These are phyloP conservation scores for Yamadazyma akitaensis DNA, from an alignment of 805 yeast genomes.

Conservation along the genomic window DNA sequence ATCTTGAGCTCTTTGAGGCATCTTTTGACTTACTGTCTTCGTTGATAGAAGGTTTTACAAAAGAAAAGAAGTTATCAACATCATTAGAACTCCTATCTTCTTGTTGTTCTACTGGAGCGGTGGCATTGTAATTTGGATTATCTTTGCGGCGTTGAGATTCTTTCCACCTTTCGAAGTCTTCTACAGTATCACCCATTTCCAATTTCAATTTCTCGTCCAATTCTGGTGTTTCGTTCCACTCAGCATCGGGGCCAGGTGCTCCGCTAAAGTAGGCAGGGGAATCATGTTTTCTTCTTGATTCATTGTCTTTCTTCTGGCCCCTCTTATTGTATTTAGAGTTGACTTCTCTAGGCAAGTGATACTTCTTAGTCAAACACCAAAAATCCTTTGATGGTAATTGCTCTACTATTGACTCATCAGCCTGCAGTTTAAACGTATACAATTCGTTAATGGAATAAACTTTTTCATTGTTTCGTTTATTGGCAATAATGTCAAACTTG, in stretches of 20 bases:
- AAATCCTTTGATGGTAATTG: slow-evolving; percentile 15
- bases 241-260: slow-evolving; percentile 22
- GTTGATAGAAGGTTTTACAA: slow-evolving; percentile 27
- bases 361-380: slow-evolving; percentile 10
- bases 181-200: slow-evolving; percentile 50
- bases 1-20: slow-evolving; percentile 31
- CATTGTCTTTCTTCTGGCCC: slow-evolving; percentile 7
- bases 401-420: slow-evolving; percentile 3
- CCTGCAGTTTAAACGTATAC: slow-evolving; percentile 1
- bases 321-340: slow-evolving; percentile 13
- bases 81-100: slow-evolving; percentile 26
- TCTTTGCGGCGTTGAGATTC: slow-evolving; percentile 37
- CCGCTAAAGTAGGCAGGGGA: not conserved
- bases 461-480: slow-evolving; percentile 16
- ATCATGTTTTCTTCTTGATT: slow-evolving; percentile 5
- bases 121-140: slow-evolving; percentile 21
- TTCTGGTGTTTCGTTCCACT: slow-evolving; percentile 34
- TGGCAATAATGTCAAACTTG: slow-evolving; percentile 6
- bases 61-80: slow-evolving; percentile 43
- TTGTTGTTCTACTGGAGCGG: slow-evolving; percentile 1
- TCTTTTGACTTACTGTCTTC: slow-evolving; percentile 13
- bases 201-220: slow-evolving; percentile 19
- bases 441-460: slow-evolving; percentile 13
- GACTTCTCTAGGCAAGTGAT: slow-evolving; percentile 2
- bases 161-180: slow-evolving; percentile 61